These are phyloP conservation scores for Kwoniella newhampshirensis DNA, from an alignment of 768 basidiomycete genomes.

Conservation along the genomic window DNA sequence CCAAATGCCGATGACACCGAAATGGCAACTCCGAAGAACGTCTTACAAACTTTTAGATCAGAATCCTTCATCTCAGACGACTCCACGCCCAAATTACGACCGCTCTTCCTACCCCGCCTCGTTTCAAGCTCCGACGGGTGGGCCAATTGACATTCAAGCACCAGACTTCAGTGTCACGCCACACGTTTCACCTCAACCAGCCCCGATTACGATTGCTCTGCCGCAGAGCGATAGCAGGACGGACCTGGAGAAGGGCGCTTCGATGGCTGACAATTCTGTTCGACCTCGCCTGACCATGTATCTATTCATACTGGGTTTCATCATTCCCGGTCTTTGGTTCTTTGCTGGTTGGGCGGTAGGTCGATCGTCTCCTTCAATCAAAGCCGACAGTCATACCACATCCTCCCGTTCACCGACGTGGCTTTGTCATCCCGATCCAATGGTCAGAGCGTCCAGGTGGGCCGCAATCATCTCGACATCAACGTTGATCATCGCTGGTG, in stretches of 20 bases:
- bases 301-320: conserved; percentile 14
- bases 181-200: not conserved
- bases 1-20: conserved; percentile 4
- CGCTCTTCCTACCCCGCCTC: conserved; percentile 13
- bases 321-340: conserved; percentile 14
- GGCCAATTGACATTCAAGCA: no score
- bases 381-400: not conserved
- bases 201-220: not conserved
- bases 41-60: not conserved
- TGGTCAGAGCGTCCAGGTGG: conserved; percentile 12
- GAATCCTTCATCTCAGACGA: conserved; percentile 8
- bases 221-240: not conserved
- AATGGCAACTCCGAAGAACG: not conserved
- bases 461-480: conserved; percentile 12
- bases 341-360: conserved; percentile 11
- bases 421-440: conserved; percentile 14
- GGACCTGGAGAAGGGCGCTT: conserved; percentile 9
- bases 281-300: conserved; percentile 1
- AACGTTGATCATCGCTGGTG: conserved; percentile 3
- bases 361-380: not conserved
- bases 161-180: not conserved
- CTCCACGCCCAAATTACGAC: conserved; percentile 18
- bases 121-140: not conserved
- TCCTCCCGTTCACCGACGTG: not conserved
- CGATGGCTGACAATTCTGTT: not conserved